Conservation (phyloP, 1,284 basidiomycete genomes). For the Microbotryum violaceum region DNA sequence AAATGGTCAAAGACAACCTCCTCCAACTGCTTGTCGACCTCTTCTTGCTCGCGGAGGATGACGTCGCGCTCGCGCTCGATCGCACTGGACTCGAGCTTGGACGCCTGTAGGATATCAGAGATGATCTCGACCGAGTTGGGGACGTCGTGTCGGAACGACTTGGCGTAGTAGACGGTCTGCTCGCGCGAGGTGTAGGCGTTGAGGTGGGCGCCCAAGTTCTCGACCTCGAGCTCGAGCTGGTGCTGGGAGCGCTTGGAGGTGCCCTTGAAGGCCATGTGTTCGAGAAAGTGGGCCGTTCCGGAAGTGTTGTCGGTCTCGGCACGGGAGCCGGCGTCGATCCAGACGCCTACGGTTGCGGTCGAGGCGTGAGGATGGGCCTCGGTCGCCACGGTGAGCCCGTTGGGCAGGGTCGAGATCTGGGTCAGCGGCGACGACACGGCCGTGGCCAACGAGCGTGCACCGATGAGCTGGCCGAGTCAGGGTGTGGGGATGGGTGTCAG, state of each 20-base stretch:
- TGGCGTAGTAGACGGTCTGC: conserved; percentile 99
- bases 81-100: conserved; percentile 79
- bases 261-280: conserved; percentile 83
- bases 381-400: conserved; percentile 67
- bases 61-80: conserved; percentile 96
- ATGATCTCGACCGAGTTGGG: conserved; percentile 90
- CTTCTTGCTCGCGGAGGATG: conserved; percentile 94
- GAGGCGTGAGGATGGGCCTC: conserved; percentile 90
- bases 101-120: conserved; percentile 96
- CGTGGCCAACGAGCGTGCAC: conserved; percentile 48
- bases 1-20: conserved; percentile 99
- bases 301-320: conserved; percentile 91
- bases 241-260: conserved; percentile 85
- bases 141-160: conserved; percentile 96
- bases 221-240: conserved; percentile 90
- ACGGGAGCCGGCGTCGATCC: conserved; percentile 96
- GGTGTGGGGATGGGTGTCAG: neutral
- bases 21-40: conserved; percentile 97
- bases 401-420: conserved; percentile 77
- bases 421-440: conserved; percentile 66
- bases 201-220: conserved; percentile 94
- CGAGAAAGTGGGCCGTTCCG: conserved; percentile 97
- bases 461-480: conserved; percentile 3
- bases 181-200: conserved; percentile 99
- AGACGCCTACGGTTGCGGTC: conserved; percentile 96